Evolutionary conservation across 2,329 filamentous ascomycete genomes (phyloP), one percentile per base, ranked within the genome.

Genomic region (Neurospora sp.): DNA sequence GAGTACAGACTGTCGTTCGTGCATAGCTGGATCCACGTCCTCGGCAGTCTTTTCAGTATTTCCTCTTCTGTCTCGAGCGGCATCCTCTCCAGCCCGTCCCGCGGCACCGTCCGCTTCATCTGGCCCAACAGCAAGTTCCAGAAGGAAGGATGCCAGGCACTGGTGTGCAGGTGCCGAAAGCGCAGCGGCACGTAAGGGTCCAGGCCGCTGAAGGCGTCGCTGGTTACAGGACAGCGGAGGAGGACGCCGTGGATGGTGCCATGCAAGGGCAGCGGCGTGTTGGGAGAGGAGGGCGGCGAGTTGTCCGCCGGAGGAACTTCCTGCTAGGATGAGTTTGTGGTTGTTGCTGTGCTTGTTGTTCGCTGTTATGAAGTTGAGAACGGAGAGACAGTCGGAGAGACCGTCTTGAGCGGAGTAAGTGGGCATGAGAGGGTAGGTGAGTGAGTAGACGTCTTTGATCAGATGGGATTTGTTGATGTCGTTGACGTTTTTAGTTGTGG

Each of bases 1-100:
- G 82, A 83, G 75, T 85, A 85, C 71, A 85, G 79, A 52, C 81
- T 80, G 72, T 86, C 84, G 68, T 86, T 86, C 8, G 82, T 83
- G 70, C 81, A 82, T 4, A 85, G 76, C 77, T 86, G 84, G 17
- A 86, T 79, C 80, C 82, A 86, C 65, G 82, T 82, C 70, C 78
- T 77, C 69, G 82, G 80, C 72, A 81, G 74, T 1, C 70, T 76
- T 5, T 73, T 69, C 57, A 85, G 66, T 12, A 77, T 74, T 17
- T 76, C 73, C 6, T 66, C 28, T 0, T 69, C 67, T 0, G 75
- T 77, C 73, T 84, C 84, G 4, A 85, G 74, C 8, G 83, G 83
- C 73, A 85, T 79, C 46, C 74, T 75, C 38, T 75, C 74, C 28
- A 82, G 76, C 3, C 81, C 82, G 66, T 83, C 81, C 12, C 82